Percentiles rank a stretch among this genome's conserved stretches.
These are phyloP conservation scores for Pseudonitzschia delicatissima DNA, from an alignment of 108 stramenopile species.

Conservation along the genomic window DNA sequence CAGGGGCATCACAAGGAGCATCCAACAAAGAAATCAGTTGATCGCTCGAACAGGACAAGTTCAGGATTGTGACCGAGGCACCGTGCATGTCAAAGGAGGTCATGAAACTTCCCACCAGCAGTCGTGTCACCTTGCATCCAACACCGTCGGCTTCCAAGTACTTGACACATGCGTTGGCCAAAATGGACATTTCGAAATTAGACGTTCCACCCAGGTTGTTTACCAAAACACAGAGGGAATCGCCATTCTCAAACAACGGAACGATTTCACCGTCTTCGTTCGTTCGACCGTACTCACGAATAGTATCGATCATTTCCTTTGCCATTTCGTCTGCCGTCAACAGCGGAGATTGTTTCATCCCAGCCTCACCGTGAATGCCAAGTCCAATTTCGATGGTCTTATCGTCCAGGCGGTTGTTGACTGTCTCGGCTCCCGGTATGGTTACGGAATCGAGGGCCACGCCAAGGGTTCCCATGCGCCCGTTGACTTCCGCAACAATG, in stretches of 20 bases:
- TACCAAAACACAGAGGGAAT: conserved; percentile 81
- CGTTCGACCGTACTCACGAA: conserved; percentile 66
- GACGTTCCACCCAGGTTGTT: conserved; percentile 95
- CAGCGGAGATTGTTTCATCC: conserved; percentile 66
- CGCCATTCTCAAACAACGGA: conserved; percentile 56
- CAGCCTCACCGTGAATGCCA: conserved; percentile 98
- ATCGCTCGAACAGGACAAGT: conserved; percentile 43
- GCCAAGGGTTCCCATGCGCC: conserved; percentile 83
- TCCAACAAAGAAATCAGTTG: conserved; percentile 66
- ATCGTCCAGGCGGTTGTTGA: conserved; percentile 71
- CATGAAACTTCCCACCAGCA: conserved; percentile 90
- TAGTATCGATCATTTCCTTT: conserved; percentile 63
- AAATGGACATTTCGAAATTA: conserved; percentile 91
- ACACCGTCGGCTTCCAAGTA: conserved; percentile 37
- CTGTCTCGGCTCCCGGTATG: conserved; percentile 78
- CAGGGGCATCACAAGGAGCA: conserved; percentile 77
- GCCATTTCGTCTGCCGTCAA: conserved; percentile 77
- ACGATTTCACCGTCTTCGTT: conserved; percentile 33
- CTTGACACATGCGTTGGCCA: conserved; percentile 68
- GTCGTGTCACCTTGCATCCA: conserved; percentile 59
- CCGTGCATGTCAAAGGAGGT: conserved; percentile 97
- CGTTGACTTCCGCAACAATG: conserved; percentile 55
- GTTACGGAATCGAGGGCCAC: conserved; percentile 89
- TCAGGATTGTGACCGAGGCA: conserved; percentile 83
- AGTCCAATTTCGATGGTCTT: conserved; percentile 89